Conservation (phyloP, 768 basidiomycete genomes). For the Scleroderma bovista region DNA sequence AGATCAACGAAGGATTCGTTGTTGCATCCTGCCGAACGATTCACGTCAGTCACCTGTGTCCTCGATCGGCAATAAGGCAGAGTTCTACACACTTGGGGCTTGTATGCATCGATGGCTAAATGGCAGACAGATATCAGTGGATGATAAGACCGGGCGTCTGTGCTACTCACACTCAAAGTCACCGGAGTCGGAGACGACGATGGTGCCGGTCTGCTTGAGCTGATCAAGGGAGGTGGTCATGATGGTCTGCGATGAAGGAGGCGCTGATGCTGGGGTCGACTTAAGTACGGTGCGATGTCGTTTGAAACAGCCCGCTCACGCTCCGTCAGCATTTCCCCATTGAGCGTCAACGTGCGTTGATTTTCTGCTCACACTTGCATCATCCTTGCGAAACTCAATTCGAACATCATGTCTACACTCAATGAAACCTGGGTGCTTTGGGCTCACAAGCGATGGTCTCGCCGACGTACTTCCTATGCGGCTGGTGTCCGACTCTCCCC, state of each 20-base stretch:
- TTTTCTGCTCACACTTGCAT: neutral
- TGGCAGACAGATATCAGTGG: conserved; percentile 21
- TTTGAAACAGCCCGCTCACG: neutral
- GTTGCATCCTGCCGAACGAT: conserved; percentile 73
- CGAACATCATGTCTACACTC: too few species aligned
- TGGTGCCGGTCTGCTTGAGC: conserved; percentile 89
- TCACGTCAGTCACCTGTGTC: conserved; percentile 3
- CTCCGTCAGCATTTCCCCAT: neutral
- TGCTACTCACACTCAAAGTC: conserved; percentile 75
- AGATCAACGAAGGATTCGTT: conserved; percentile 93
- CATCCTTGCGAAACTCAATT: neutral
- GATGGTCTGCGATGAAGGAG: conserved; percentile 8
- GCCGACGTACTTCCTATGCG: too few species aligned
- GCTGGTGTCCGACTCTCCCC: too few species aligned
- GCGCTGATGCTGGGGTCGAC: neutral
- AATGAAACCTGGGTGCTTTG: too few species aligned
- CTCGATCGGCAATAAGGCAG: conserved; percentile 5
- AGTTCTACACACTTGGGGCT: conserved; percentile 64
- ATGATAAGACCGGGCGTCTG: conserved; percentile 11
- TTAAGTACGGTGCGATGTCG: neutral
- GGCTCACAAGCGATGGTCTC: too few species aligned
- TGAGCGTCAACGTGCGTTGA: neutral
- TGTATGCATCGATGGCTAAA: conserved; percentile 90
- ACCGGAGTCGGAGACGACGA: conserved; percentile 96
- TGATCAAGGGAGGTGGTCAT: conserved; percentile 79